Evolutionary conservation across 106 monocot genomes (phyloP).

Genomic region (Platanthera guangdongensis): DNA sequence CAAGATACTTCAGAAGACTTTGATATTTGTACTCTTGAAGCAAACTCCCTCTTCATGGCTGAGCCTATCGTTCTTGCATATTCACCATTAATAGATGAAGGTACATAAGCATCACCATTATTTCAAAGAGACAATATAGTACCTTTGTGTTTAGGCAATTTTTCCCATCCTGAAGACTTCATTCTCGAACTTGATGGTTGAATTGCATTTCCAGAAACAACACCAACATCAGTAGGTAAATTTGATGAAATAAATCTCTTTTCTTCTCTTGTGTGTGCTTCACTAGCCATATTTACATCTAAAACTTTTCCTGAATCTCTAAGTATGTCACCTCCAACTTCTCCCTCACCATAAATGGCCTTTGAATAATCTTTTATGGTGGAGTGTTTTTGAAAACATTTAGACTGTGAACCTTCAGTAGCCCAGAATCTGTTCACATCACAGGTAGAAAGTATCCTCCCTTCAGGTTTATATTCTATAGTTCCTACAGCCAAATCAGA

Average conservation of each 20-base stretch:
- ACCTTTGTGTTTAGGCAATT: slow-evolving; percentile 27
- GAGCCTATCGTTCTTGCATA: slow-evolving; percentile 11
- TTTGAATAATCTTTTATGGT: no score
- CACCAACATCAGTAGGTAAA: slow-evolving; percentile 9
- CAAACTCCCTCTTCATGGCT: slow-evolving; percentile 24
- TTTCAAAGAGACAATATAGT: slow-evolving; percentile 5
- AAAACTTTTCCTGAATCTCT: neutral
- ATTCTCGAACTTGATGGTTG: slow-evolving; percentile 18
- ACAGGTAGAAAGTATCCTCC: no score
- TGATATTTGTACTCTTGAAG: slow-evolving; percentile 28
- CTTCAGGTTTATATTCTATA: no score
- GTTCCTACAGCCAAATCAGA: no score
- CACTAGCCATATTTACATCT: slow-evolving; percentile 1
- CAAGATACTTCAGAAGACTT: slow-evolving; percentile 30
- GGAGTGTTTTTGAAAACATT: no score
- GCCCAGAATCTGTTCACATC: no score
- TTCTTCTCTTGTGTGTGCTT: neutral
- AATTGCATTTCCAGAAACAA: slow-evolving; percentile 11
- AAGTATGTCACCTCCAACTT: neutral
- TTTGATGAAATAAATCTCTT: neutral
- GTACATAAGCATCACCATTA: slow-evolving; percentile 3
- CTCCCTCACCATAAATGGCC: neutral
- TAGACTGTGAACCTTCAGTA: no score
- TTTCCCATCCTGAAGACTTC: slow-evolving; percentile 75
- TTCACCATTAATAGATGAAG: slow-evolving; percentile 9